Base-by-base conservation (phyloP, 2,329 filamentous ascomycete genomes). In the Moelleriella libera region DNA sequence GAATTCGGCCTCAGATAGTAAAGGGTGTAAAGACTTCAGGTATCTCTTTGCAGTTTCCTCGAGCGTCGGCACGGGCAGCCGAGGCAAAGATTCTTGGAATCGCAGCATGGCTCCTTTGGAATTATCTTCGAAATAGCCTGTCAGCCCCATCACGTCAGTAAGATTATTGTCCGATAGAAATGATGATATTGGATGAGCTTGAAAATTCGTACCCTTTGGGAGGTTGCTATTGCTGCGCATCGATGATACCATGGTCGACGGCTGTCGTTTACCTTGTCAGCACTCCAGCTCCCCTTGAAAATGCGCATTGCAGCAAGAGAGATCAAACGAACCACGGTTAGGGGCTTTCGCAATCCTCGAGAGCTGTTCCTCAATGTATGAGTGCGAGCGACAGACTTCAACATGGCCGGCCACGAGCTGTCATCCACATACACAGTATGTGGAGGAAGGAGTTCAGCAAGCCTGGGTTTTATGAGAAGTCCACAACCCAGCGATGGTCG, bases 11-110 rank as follows among this genome's bases (percentile, higher is more conserved):
- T 75, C 65, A 41, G 77, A 82, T 51, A 90, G 75, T 37, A 94
- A 71, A 28, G 87, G 83, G 61, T 85, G 80, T 45, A 94, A 74
- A 39, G 82, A 81, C 69, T 88, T 88, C 57, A 92, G 72, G 65
- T 94, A 94, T 53, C 85, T 81, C 52, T 78, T 75, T 39, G 85
- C 78, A 6, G 86, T 92, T 69, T 92, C 86, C 61, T 90, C 80
- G 55, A 94, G 82, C 1, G 83, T 82, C 9, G 86, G 86, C 4
- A 92, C 84, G 11, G 87, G 86, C 30, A 94, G 74, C 39, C 74
- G 75, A 43, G 86, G 86, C 32, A 94, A 76, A n/a, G 85, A 90
- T 39, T 89, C 85, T 63, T 94, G 85, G 65, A 85, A 94, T 56
- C 87, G 79, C 56, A 92, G 74, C 84, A 87, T 92, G 44, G 79